phyloP scores from a whole-genome alignment of 441 rosid species.

The Gossypium davidsonii region DNA sequence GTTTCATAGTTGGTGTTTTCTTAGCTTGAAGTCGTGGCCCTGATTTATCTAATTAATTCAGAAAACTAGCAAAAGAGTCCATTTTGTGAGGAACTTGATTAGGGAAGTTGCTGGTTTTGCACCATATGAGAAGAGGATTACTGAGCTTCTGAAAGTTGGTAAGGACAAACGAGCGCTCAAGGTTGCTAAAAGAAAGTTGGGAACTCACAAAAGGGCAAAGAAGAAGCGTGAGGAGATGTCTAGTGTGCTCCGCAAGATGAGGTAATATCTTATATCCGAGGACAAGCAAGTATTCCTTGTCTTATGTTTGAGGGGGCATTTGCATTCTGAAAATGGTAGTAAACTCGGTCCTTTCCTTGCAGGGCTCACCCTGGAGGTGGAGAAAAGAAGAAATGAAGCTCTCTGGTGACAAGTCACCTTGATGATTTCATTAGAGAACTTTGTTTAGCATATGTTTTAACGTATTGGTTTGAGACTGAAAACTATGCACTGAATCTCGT shows the following conservation, averaged over 20 bases:
- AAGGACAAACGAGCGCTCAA: constrained; percentile 1
- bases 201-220: constrained; percentile 31
- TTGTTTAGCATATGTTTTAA: not conserved
- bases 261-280: constrained; percentile 22
- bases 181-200: not conserved
- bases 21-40: not conserved
- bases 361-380: constrained; percentile 45
- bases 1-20: not conserved
- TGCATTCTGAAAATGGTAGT: not conserved
- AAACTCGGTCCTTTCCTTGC: not conserved
- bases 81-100: not conserved
- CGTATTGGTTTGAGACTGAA: not conserved
- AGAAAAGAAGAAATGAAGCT: constrained; percentile 51
- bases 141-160: not conserved
- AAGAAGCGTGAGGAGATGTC: constrained; percentile 56
- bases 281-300: too few species aligned
- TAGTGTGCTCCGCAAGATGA: constrained; percentile 40
- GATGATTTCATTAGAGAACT: constrained; percentile 3
- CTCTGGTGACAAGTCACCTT: not conserved
- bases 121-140: constrained; percentile 1
- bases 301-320: not conserved
- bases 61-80: constrained; percentile 30
- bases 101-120: constrained; percentile 5
- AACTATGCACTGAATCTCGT: not conserved
- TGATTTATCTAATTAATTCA: not conserved